Base-by-base conservation (phyloP, 1,284 basidiomycete genomes). In the Marasmius sp. region DNA sequence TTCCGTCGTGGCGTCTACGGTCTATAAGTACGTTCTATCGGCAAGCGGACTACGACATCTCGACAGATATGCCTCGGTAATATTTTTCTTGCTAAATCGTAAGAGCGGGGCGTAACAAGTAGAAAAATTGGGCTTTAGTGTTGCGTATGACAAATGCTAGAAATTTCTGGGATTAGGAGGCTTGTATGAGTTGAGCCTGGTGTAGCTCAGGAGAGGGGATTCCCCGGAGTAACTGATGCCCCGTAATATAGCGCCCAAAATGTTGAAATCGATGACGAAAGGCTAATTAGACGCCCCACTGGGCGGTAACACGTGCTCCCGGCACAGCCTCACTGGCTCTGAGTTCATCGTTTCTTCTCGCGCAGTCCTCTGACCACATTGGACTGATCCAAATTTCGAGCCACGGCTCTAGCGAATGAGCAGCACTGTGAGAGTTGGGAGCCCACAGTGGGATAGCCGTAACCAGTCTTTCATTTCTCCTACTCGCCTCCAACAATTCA, bases 21-120 rank as follows among this genome's bases (percentile, higher is more conserved):
- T n/a, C 51, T 99, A 99, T 76, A n/a, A n/a, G n/a, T n/a, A 99
- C 97, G 0, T 99, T 99, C 81, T 99, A 99, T 85, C 85, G 87
- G 94, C 94, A 65, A 64, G 85, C 67, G 41, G 41, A 18, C 20
- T 47, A 5, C 27, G 5, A 27, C 27, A 27, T 27, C 27, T 27
- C 27, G 27, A 27, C 27, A 5, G 5, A 27, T 27, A 27, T 27
- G 5, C 27, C 27, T 27, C 5, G 5, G 27, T 27, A 5, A 27
- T 2, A 27, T 27, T 27, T 27, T 27, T 2, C 27, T 20, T 6
- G 18, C 18, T 20, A 12, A 49, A 16, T 49, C 48, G 11, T 20
- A 6, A 38, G 52, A 18, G 52, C 52, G 3, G n/a, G 52, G 20
- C 33, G 52, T 12, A 54, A 38, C 34, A 54, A 38, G 36, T 54